phyloP scores from a whole-genome alignment of 306 rosid species.

The Prunus mira region DNA sequence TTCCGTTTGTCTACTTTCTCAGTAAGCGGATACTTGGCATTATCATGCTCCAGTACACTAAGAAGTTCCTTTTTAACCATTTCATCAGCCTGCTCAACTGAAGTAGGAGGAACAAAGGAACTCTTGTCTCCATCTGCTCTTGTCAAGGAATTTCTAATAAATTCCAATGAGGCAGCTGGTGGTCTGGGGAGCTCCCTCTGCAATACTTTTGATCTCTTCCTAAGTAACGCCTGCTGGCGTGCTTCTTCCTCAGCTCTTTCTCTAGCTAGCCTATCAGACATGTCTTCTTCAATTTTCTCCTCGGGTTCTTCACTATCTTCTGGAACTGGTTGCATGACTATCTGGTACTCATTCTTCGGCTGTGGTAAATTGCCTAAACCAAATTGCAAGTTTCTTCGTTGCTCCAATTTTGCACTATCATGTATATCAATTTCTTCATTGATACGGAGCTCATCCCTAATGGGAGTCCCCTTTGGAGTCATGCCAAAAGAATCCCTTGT shows the following conservation, averaged over 20 bases:
- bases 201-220: slow-evolving; percentile 90
- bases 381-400: slow-evolving; percentile 62
- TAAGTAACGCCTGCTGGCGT: slow-evolving; percentile 73
- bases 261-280: slow-evolving; percentile 92
- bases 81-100: slow-evolving; percentile 89
- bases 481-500: slow-evolving; percentile 74
- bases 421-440: slow-evolving; percentile 74
- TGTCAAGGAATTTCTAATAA: slow-evolving; percentile 71
- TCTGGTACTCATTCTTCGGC: slow-evolving; percentile 86
- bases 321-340: slow-evolving; percentile 74
- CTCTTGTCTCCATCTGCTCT: slow-evolving; percentile 91
- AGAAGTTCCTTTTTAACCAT: slow-evolving; percentile 73
- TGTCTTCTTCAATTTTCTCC: slow-evolving; percentile 85
- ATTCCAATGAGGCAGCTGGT: slow-evolving; percentile 75
- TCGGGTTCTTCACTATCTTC: slow-evolving; percentile 79
- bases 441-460: slow-evolving; percentile 84
- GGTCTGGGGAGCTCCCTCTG: slow-evolving; percentile 97
- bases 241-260: slow-evolving; percentile 91
- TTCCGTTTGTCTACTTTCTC: slow-evolving; percentile 64
- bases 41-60: slow-evolving; percentile 77
- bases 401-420: slow-evolving; percentile 68
- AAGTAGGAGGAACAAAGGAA: slow-evolving; percentile 90
- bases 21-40: slow-evolving; percentile 77
- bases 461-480: slow-evolving; percentile 89
- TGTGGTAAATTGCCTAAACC: slow-evolving; percentile 72